These are phyloP conservation scores for Hydrangea macrophylla DNA, from an alignment of 148 eudicot genomes.

Conservation along the genomic window DNA sequence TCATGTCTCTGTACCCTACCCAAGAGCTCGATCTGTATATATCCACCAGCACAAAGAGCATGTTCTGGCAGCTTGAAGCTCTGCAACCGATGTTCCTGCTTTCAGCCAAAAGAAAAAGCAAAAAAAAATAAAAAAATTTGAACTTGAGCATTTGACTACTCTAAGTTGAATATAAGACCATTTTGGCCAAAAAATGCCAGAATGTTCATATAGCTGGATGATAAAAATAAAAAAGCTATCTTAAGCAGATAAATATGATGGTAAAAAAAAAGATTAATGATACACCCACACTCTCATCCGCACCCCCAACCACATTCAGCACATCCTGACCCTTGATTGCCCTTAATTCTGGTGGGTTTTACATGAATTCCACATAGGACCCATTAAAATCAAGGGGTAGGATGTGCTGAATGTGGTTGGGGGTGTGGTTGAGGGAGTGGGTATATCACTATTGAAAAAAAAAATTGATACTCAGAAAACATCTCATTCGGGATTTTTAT, in stretches of 20 bases:
- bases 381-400: no score
- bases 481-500: neutral
- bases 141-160: slow-evolving; percentile 7
- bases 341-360: no score
- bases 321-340: no score
- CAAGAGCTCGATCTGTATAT: slow-evolving; percentile 69
- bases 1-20: slow-evolving; percentile 82
- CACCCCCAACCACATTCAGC: no score
- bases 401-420: no score
- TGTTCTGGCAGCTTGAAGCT: slow-evolving; percentile 74
- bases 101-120: slow-evolving; percentile 3
- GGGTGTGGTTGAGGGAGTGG: no score
- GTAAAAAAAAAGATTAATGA: neutral
- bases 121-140: no score
- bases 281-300: no score
- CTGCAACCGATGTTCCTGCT: slow-evolving; percentile 68
- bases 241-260: neutral
- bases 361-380: no score
- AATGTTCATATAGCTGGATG: no score
- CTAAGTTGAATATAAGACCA: neutral
- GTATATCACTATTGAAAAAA: no score
- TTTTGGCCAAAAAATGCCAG: neutral
- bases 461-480: neutral
- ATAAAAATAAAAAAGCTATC: neutral
- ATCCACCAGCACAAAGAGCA: slow-evolving; percentile 77